Base-by-base conservation (phyloP, 306 rosid species). In the Rubus idaeus region DNA sequence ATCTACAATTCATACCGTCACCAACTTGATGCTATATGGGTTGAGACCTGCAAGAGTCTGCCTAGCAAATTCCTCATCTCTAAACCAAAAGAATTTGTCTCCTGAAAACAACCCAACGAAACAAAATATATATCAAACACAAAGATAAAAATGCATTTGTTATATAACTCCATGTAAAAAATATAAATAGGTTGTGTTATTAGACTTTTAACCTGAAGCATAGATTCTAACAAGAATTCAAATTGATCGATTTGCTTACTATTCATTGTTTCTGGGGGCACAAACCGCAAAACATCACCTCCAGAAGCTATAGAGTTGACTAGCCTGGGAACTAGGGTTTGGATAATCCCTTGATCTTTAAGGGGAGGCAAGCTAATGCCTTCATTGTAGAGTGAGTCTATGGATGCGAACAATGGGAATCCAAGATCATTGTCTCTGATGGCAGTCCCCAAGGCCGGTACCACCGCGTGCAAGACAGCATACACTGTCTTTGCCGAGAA, bases 11-110 rank as follows among this genome's bases (percentile, higher is more conserved):
- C 63, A 35, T 44, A 91, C 98, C 87, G 94, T 88, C 83, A 94
- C 88, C 79, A 88, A 80, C 69, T 83, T 78, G 74, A 94, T 68
- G 81, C 87, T 82, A 56, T 66, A 94, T 4, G 98, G 98, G 77
- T 94, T 91, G 68, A 94, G 91, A 70, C 98, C 98, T 16, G 98
- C 91, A 42, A 94, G 90, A 21, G 97, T 94, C 56, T 94, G 98
- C 85, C 98, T 90, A 4, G 56, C 86, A 79, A 94, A 94, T 80
- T 91, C 97, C 61, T 82, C 92, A 70, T 94, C 97, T 79, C 91
- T 90, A 68, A 90, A 84, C 98, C 98, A 94, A 56, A 90, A 90
- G 89, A 91, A 91, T 73, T 90, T 90, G 84, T 94, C 98, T 83
- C 71, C 98, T 93, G 80, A 70, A 73, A 12, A 71, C 66, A 60